A percentile compares a stretch with the other conserved stretches of the same genome.
Evolutionary conservation across 306 rosid genomes (phyloP).

Genomic region (Pachyrhizus erosus): DNA sequence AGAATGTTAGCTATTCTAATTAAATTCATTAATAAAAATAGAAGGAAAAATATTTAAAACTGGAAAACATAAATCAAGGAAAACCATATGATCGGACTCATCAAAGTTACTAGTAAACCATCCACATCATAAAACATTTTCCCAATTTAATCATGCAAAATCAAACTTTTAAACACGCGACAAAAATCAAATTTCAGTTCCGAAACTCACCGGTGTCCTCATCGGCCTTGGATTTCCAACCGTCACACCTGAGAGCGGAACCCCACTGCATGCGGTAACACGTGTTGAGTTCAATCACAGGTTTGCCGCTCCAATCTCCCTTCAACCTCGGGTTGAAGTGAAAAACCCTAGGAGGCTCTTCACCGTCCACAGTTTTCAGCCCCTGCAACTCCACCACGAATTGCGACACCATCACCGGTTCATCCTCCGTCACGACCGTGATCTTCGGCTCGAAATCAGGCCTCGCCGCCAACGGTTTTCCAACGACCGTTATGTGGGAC

Average conservation of each 20-base stretch:
- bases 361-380: slow-evolving; percentile 79
- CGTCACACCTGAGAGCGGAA: slow-evolving; percentile 73
- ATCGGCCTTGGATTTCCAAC: slow-evolving; percentile 80
- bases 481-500: slow-evolving; percentile 75
- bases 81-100: not conserved
- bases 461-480: slow-evolving; percentile 61
- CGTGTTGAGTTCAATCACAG: slow-evolving; percentile 83
- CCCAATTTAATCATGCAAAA: not conserved
- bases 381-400: slow-evolving; percentile 85
- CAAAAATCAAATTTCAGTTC: not conserved
- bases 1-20: not conserved
- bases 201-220: slow-evolving; percentile 74
- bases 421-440: slow-evolving; percentile 47
- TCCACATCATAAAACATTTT: not conserved
- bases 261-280: slow-evolving; percentile 98
- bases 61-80: not conserved
- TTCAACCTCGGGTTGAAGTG: slow-evolving; percentile 85
- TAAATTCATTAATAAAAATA: not conserved
- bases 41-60: not conserved
- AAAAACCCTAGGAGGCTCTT: slow-evolving; percentile 83
- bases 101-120: not conserved
- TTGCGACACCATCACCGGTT: slow-evolving; percentile 66
- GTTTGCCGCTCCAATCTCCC: slow-evolving; percentile 92
- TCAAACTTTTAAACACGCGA: not conserved
- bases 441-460: slow-evolving; percentile 55